Evolutionary conservation across 768 basidiomycete genomes (phyloP), one percentile per base, ranked within the genome.

Genomic region (Trametes meyenii): DNA sequence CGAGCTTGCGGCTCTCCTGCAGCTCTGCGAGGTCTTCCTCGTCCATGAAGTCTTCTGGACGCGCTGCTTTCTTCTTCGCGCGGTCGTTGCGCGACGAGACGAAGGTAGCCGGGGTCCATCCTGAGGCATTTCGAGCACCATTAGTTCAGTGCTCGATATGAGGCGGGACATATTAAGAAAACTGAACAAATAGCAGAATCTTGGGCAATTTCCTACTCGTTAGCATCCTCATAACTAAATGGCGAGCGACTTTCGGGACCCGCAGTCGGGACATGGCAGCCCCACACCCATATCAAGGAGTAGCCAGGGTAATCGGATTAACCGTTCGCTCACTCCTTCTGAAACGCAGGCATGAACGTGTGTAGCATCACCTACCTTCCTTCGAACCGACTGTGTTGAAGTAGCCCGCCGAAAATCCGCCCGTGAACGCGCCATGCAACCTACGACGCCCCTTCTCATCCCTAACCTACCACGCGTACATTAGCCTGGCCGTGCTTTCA

Each of bases 401-500:
- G 77, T 98, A 98, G 0, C 96, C 96, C 26, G 97, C 97, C 56
- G 92, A 94, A 81, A 94, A 99, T 12, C 97, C 97, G 23, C 97
- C 97, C 0, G 96, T 98, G 77, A 98, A 99, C 3, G 97, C 97
- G 3, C 97, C 97, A 72, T 99, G 97, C n/a, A 99, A 78, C 58
- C 97, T 79, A 65, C 94, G 78, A 46, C 96, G 83, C 35, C 95
- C 94, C 71, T 97, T 86, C 75, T 98, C 96, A 77, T 98, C 96
- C 67, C 90, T 82, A 12, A 94, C 93, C 90, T 94, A 33, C 1
- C 17, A 16, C 17, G 24, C 2, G 4, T 23, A 42, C 4, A 36
- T 17, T 42, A 44, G 43, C 8, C 3, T 2, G 3, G 17, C 43
- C 29, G 29, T 44, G 17, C 43, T 3, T n/a, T n/a, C n/a, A n/a